Conservation (phyloP, 371 early-diverging fungal genomes). For the Mortierella sp. region DNA sequence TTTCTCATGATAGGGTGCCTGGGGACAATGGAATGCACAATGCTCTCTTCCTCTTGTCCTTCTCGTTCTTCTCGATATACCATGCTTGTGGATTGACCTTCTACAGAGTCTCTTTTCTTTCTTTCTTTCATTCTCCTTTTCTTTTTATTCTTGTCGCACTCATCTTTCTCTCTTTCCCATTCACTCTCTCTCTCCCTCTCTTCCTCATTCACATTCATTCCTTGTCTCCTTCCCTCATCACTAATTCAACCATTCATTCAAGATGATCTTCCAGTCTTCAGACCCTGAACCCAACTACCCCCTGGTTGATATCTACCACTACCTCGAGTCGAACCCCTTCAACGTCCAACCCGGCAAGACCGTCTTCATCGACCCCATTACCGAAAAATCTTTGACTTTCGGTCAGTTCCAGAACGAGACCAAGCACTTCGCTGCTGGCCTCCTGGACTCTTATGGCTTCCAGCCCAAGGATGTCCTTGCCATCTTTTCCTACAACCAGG, state of each 20-base stretch:
- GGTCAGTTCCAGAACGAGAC: constrained; percentile 69
- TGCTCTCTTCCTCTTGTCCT: not conserved
- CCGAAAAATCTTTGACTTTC: constrained; percentile 70
- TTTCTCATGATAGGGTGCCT: constrained; percentile 4
- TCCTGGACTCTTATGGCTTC: constrained; percentile 69
- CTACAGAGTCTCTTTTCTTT: not conserved
- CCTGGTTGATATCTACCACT: constrained; percentile 75
- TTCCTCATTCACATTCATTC: not conserved
- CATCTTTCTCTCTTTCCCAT: not conserved
- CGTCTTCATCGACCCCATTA: constrained; percentile 71
- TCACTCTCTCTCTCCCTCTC: not conserved
- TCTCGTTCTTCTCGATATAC: not conserved
- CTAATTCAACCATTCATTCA: constrained; percentile 10
- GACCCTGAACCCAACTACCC: constrained; percentile 70
- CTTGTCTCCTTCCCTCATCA: not conserved
- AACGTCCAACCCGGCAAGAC: constrained; percentile 59
- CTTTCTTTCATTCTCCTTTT: not conserved
- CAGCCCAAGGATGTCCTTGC: constrained; percentile 77
- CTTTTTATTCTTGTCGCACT: not conserved
- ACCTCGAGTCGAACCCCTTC: constrained; percentile 64
- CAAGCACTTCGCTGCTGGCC: constrained; percentile 78
- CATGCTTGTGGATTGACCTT: not conserved
- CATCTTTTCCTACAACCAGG: constrained; percentile 80
- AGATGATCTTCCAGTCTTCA: constrained; percentile 64
- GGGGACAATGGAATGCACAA: not conserved